Base-by-base conservation (phyloP, 2,329 filamentous ascomycete genomes). In the Aspergillus japonicus region DNA sequence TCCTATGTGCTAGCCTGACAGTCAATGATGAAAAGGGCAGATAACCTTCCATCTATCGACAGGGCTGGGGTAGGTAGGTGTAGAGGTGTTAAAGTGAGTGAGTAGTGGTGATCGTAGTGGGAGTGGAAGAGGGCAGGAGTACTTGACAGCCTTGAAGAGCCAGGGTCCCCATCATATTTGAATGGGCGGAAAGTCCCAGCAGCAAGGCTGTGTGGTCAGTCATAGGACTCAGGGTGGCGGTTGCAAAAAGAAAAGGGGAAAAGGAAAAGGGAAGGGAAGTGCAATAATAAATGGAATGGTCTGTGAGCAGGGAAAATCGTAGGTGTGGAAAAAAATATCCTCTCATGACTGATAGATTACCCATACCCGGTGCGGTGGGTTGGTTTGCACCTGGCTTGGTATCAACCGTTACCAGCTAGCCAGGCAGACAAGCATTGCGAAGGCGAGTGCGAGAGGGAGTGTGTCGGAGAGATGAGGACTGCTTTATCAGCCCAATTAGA, bases 311-410 rank as follows among this genome's bases (percentile, higher is more conserved):
- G 24, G 35, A 50, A 16, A 35, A 52, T 44, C 48, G 26, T 44
- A 44, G 39, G 39, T 52, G 50, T 39, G 19, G 31, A 55, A 54
- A 24, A 42, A 39, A 35, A 39, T 44, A 48, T 55, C 44, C 53
- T 48, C 53, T 52, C 26, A 47, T 35, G 53, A 47, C 53, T 47
- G 53, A 44, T 55, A 26, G 52, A 31, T 54, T 54, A 54, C 42
- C 50, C 53, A 29, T 47, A 33, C 47, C 52, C 53, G 26, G 52
- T 29, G 39, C 52, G 42, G 29, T 54, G 52, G 42, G 31, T 44
- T 44, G 42, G 42, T 19, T 42, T 42, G n/a, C n/a, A 47, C 26
- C 47, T 44, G 53, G 47, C 33, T 21, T 55, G 53, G 53, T 55
- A 55, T 55, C 24, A 47, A 55, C n/a, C 53, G 44, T 48, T 55